Base-by-base conservation (phyloP, 305 asterid species). In the Ilex paraguariensis region DNA sequence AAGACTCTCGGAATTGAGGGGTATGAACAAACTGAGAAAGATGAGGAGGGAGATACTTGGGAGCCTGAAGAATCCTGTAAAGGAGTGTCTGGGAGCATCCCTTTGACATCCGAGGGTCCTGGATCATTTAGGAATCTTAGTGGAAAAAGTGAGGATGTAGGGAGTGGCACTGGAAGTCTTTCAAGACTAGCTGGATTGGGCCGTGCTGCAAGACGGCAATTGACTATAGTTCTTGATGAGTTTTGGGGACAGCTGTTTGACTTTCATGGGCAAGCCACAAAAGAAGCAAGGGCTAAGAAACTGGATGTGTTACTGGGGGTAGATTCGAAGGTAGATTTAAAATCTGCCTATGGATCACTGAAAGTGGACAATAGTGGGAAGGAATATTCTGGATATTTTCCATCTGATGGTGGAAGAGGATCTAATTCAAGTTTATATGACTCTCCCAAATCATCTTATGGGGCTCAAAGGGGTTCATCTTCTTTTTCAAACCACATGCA, bases 231-330 rank as follows among this genome's bases (percentile, higher is more conserved):
- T 70, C 95, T 90, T 50, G 90, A 84, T 66, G 97, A 90, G 51
- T 93, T 93, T 66, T 90, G 99, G 99, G 97, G 95, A 57, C 97
- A 90, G 80, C 71, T 93, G 68, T 93, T 87, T 74, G 92, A 90
- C 81, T 87, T 68, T 54, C 86, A 90, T 64, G 99, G 99, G 64
- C 82, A 67, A 70, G 79, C 77, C 46, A 84, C 92, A 7, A 76
- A 66, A 45, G 95, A 93, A 68, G 97, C 99, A 11, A 87, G 73
- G 78, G 72, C 75, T 62, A 86, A 74, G 78, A 87, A 84, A 74
- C 75, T 93, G 64, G 88, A 93, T 82, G 60, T 70, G 70, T 74
- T 90, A 56, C 74, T 93, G 67, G 92, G 97, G 17, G 54, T 86
- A 44, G 94, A 81, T 66, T 63, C 81, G 21, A 90, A 82, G 70